Percentiles rank a stretch among this genome's conserved stretches.
These are phyloP conservation scores for Puccinia horiana DNA, from an alignment of 1,284 basidiomycete genomes.

Conservation along the genomic window DNA sequence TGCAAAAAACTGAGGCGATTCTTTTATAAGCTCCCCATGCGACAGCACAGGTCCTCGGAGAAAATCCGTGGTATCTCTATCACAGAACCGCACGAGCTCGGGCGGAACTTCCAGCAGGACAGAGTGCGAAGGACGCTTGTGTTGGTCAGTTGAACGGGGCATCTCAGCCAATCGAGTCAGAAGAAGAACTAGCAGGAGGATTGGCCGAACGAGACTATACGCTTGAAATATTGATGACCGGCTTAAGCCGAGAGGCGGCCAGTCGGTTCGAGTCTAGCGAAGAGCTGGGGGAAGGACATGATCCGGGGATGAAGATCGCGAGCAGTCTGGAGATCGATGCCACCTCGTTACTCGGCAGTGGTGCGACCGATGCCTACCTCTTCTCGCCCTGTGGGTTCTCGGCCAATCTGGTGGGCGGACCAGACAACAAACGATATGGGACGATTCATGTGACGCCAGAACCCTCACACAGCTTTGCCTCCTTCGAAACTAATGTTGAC, in stretches of 20 bases:
- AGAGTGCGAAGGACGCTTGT: not conserved
- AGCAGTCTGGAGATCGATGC: slow-evolving; percentile 75
- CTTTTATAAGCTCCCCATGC: not conserved
- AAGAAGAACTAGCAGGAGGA: slow-evolving; percentile 53
- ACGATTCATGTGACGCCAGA: slow-evolving; percentile 99
- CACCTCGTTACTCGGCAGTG: slow-evolving; percentile 76
- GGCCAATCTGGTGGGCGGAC: slow-evolving; percentile 83
- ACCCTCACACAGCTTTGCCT: slow-evolving; percentile 93
- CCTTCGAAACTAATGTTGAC: slow-evolving; percentile 97
- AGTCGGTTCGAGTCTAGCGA: slow-evolving; percentile 52
- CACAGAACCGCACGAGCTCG: slow-evolving; percentile 67
- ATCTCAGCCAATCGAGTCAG: not conserved
- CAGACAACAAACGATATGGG: slow-evolving; percentile 80
- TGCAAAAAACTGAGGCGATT: too few species aligned
- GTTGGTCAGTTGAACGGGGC: not conserved
- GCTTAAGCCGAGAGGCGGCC: slow-evolving; percentile 71
- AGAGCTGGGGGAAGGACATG: slow-evolving; percentile 61
- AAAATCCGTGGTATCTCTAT: not conserved
- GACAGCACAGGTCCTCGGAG: not conserved
- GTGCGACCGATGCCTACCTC: slow-evolving; percentile 85
- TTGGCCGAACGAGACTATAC: slow-evolving; percentile 72
- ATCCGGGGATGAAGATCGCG: slow-evolving; percentile 71
- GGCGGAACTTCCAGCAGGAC: slow-evolving; percentile 52
- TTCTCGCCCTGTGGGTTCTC: slow-evolving; percentile 97
- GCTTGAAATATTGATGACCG: slow-evolving; percentile 97